Percentiles rank a stretch among this genome's conserved stretches.
Evolutionary conservation across 2,329 filamentous ascomycete species (phyloP).

Genomic region (Phoma sp.): DNA sequence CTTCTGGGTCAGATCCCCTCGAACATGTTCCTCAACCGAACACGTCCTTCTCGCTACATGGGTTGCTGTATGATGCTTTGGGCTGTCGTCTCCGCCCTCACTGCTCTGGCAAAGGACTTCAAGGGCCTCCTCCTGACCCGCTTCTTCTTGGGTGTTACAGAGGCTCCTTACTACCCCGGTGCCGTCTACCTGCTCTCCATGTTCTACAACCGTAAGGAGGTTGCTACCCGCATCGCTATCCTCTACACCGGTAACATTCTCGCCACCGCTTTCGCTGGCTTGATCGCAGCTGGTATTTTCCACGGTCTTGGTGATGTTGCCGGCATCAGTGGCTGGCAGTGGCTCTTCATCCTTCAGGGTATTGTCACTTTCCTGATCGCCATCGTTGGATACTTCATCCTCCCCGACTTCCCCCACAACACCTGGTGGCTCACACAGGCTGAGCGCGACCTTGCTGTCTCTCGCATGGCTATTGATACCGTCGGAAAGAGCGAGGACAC

Average conservation of each 20-base stretch:
- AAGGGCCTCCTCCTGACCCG: conserved; percentile 56
- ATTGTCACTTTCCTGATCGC: conserved; percentile 69
- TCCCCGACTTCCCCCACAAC: conserved; percentile 71
- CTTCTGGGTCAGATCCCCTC: conserved; percentile 49
- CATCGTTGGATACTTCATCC: conserved; percentile 62
- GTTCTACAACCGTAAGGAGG: conserved; percentile 75
- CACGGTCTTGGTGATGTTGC: conserved; percentile 66
- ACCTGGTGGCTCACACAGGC: conserved; percentile 50
- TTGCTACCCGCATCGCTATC: conserved; percentile 70
- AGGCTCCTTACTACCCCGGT: conserved; percentile 62
- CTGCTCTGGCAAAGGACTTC: conserved; percentile 54
- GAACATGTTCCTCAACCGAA: conserved; percentile 56
- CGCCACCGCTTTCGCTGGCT: conserved; percentile 74
- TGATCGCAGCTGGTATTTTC: conserved; percentile 68
- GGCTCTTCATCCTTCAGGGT: conserved; percentile 76
- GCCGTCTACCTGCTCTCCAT: conserved; percentile 69
- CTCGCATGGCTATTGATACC: conserved; percentile 47
- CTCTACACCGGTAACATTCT: conserved; percentile 74
- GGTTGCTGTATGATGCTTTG: conserved; percentile 52
- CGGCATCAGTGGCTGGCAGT: conserved; percentile 69
- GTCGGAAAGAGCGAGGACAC: conserved; percentile 52
- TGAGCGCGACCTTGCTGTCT: conserved; percentile 49
- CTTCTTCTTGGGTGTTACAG: conserved; percentile 62
- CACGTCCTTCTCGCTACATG: conserved; percentile 51
- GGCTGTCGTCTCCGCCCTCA: conserved; percentile 51